Conservation (phyloP, 495 filamentous ascomycete genomes). For the Choiromyces venosus region DNA sequence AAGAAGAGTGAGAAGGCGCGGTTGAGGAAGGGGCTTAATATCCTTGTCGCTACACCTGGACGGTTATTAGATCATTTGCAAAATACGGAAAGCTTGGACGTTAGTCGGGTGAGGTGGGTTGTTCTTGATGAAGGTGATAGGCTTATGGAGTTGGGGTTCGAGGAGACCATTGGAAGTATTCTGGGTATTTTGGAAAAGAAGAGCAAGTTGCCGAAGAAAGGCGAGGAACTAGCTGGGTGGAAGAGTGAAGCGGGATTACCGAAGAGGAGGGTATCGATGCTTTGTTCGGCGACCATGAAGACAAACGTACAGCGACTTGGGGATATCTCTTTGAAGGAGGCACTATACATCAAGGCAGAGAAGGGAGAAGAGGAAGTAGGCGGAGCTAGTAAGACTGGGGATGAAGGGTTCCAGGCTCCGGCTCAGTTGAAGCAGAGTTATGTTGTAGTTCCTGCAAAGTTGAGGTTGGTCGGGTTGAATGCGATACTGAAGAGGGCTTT, state of each 20-base stretch:
- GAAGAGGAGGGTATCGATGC: slow-evolving; percentile 69
- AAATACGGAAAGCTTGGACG: slow-evolving; percentile 80
- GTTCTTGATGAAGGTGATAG: slow-evolving; percentile 93
- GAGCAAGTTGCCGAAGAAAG: slow-evolving; percentile 49
- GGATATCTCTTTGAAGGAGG: slow-evolving; percentile 90
- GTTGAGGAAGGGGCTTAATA: slow-evolving; percentile 86
- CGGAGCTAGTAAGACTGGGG: slow-evolving; percentile 45
- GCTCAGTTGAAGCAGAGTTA: slow-evolving; percentile 90
- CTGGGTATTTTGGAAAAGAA: slow-evolving; percentile 75
- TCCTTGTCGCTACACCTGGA: slow-evolving; percentile 89
- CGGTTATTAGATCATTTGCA: slow-evolving; percentile 84
- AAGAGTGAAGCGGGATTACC: slow-evolving; percentile 56
- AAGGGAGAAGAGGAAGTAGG: slow-evolving; percentile 48
- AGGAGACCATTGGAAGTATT: slow-evolving; percentile 64
- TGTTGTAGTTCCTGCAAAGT: slow-evolving; percentile 76
- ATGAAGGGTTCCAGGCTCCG: slow-evolving; percentile 70
- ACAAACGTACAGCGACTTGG: slow-evolving; percentile 87
- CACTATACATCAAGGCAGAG: slow-evolving; percentile 75
- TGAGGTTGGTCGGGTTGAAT: slow-evolving; percentile 78
- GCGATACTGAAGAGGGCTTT: slow-evolving; percentile 80
- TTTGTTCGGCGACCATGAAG: slow-evolving; percentile 96
- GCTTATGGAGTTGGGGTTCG: slow-evolving; percentile 94
- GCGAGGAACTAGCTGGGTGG: slow-evolving; percentile 42
- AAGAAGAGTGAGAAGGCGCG: slow-evolving; percentile 95
- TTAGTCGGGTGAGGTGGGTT: slow-evolving; percentile 85